These are phyloP conservation scores for Pseudocercospora pini-densiflorae DNA, from an alignment of 2,329 filamentous ascomycete species.

Conservation along the genomic window DNA sequence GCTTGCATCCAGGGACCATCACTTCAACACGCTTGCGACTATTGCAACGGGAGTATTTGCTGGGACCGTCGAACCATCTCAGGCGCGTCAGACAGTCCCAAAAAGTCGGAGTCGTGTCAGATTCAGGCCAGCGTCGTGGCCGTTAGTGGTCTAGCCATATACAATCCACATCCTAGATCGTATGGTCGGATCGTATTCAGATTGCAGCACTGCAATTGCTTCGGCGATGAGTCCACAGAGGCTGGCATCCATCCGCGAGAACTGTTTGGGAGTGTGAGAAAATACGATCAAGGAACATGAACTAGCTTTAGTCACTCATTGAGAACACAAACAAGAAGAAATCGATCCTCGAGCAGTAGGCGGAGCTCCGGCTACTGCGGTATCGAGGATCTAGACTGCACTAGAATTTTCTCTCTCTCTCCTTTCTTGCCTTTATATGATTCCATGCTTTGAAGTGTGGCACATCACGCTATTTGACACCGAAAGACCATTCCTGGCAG, in stretches of 20 bases:
- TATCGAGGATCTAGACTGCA: not conserved
- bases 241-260: not conserved
- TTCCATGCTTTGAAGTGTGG: not conserved
- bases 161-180: not conserved
- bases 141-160: not conserved
- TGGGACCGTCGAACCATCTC: not conserved
- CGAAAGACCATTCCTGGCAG: too few relatives aligned
- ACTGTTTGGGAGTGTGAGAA: not conserved
- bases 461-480: not conserved
- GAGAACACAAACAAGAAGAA: constrained; percentile 16
- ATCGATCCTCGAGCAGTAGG: constrained; percentile 11
- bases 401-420: not conserved
- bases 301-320: constrained; percentile 23
- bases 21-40: not conserved
- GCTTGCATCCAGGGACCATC: not conserved
- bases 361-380: not conserved
- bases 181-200: not conserved
- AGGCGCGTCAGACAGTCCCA: not conserved
- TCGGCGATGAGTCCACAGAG: not conserved
- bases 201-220: not conserved
- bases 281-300: constrained; percentile 1
- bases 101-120: not conserved
- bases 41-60: not conserved
- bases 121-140: not conserved
- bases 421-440: not conserved